Base-by-base conservation (phyloP, 495 filamentous ascomycete species). In the Barbatosphaeria neglecta region DNA sequence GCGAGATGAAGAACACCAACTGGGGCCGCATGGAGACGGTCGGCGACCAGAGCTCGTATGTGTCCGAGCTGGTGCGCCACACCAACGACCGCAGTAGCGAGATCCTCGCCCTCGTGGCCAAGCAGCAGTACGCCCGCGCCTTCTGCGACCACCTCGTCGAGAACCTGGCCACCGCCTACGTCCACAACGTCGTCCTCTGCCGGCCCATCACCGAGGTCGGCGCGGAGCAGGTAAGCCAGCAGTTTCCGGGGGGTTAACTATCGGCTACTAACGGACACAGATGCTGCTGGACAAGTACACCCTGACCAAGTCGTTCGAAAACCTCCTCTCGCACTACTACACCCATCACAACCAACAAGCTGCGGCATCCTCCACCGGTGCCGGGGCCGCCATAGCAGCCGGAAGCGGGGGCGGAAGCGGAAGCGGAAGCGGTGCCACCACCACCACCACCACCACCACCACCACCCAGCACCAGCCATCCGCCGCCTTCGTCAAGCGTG, bases 71-170 rank as follows among this genome's bases (percentile, higher is more conserved):
- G 6, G 61, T 95, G 42, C 72, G 73, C 18, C 79, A 79, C 48
- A 70, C 90, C 38, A 87, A 90, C 50, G 64, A 65, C 8, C 81
- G 78, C 44, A 70, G 80, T 15, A 72, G 75, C 9, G 87, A 93
- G 55, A 83, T 90, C 16, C 61, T 97, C 3, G 74, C 74, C 11
- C 60, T 88, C 33, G 70, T 97, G n/a, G 80, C 82, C 51, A 98
- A 97, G 67, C 87, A 83, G 50, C 87, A 95, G 55, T 97, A 96
- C 63, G 87, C 90, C 13, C 73, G 93, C 24, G 87, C 92, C 3
- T 96, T 97, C 58, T 92, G 87, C 50, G 93, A 97, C 57, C 87
- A 96, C 54, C 61, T 95, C 16, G 87, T 98, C 15, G 93, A 98
- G 57, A 70, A 84, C 48, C 68, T 95, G 44, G 81, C 83, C 16